Conservation (phyloP, 257 asterid species). For the Echites panduratus region DNA sequence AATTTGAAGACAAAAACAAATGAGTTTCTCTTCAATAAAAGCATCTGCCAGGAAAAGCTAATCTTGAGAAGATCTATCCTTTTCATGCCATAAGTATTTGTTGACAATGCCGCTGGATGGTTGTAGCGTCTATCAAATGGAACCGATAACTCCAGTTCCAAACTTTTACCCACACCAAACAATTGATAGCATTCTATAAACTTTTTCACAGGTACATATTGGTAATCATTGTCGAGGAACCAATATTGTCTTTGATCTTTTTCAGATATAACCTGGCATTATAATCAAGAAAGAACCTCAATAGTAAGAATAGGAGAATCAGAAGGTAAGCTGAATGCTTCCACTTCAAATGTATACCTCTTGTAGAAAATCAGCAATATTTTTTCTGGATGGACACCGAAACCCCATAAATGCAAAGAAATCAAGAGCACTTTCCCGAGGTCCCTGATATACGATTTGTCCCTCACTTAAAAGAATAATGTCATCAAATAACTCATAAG, state of each 20-base stretch:
- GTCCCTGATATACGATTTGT: conserved; percentile 84
- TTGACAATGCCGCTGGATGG: conserved; percentile 83
- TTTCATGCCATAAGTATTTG: conserved; percentile 56
- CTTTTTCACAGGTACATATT: conserved; percentile 47
- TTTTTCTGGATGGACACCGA: conserved; percentile 74
- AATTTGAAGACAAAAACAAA: conserved; percentile 77
- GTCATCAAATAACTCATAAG: conserved; percentile 86
- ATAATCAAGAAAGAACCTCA: conserved; percentile 17
- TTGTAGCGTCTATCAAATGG: conserved; percentile 73
- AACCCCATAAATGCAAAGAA: conserved; percentile 85
- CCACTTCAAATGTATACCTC: conserved; percentile 47
- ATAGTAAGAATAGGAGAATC: conserved; percentile 6
- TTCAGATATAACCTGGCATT: conserved; percentile 58
- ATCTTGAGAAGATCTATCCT: conserved; percentile 63
- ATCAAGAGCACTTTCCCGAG: conserved; percentile 55
- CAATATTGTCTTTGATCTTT: conserved; percentile 95
- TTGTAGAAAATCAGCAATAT: conserved; percentile 93
- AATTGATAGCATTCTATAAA: conserved; percentile 72
- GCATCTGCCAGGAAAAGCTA: conserved; percentile 68
- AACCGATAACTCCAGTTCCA: conserved; percentile 47
- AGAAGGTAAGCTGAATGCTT: conserved; percentile 7
- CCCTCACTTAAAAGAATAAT: conserved; percentile 80
- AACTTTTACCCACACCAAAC: conserved; percentile 44
- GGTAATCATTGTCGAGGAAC: conserved; percentile 51
- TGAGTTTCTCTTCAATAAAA: conserved; percentile 73